Evolutionary conservation across 148 eudicot genomes (phyloP).

Genomic region (Heliosperma pusillum): DNA sequence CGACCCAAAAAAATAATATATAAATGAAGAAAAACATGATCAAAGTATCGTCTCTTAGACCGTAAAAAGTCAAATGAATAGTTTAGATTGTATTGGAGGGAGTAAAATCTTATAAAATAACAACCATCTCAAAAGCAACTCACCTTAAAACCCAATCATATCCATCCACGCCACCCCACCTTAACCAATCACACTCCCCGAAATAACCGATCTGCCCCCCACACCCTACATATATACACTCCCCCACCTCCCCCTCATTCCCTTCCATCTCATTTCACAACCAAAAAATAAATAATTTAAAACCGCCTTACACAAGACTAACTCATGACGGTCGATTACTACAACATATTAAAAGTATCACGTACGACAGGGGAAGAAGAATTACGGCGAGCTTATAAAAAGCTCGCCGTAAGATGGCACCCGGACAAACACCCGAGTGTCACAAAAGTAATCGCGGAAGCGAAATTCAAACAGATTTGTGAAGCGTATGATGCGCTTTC

Average conservation of each 20-base stretch:
- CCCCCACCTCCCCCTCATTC: neutral
- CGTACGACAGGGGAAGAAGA: slow-evolving; percentile 50
- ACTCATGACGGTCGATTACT: slow-evolving; percentile 78
- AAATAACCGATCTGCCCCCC: slow-evolving; percentile 22
- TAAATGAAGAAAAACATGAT: no score
- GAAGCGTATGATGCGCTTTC: slow-evolving; percentile 79
- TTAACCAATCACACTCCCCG: slow-evolving; percentile 24
- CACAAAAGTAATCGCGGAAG: slow-evolving; percentile 49
- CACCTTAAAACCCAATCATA: neutral
- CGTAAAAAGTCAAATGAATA: no score
- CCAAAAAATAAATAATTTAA: neutral
- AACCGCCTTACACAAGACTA: no score
- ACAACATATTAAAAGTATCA: slow-evolving; percentile 50
- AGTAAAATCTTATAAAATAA: no score
- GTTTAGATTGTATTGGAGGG: no score
- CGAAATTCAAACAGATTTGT: slow-evolving; percentile 87
- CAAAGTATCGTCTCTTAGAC: no score
- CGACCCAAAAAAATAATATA: no score
- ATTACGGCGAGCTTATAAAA: slow-evolving; percentile 66
- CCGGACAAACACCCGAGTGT: slow-evolving; percentile 71
- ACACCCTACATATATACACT: neutral
- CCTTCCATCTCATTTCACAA: neutral
- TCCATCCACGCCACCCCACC: slow-evolving; percentile 19
- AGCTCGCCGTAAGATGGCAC: slow-evolving; percentile 85
- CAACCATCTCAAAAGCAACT: no score